A percentile compares a stretch with the other conserved stretches of the same genome.
Conservation (phyloP, 1,284 basidiomycete genomes). For the Leccinum griseonigrum region DNA sequence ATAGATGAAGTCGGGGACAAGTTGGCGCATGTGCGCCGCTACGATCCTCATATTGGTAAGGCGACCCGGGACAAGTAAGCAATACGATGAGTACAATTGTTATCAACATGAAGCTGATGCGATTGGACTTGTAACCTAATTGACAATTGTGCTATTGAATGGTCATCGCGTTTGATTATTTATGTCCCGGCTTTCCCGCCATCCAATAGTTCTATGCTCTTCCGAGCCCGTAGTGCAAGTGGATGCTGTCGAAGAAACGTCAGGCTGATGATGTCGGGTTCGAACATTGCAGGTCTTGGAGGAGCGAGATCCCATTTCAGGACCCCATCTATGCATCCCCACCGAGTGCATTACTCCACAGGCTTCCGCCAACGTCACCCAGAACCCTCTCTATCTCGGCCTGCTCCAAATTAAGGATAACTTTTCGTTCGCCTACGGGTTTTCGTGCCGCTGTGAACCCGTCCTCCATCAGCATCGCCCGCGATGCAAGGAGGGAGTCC, state of each 20-base stretch:
- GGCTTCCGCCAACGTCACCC: constrained; percentile 63
- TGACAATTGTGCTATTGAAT: not conserved
- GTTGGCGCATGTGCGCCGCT: too few species aligned
- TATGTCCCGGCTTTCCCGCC: not conserved
- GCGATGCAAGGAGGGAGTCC: constrained; percentile 67
- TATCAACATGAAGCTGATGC: too few species aligned
- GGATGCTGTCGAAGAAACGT: not conserved
- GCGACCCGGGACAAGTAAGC: not conserved
- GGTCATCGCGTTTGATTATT: not conserved
- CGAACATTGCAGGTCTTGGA: constrained; percentile 2
- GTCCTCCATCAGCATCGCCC: constrained; percentile 70
- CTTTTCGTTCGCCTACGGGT: constrained; percentile 53
- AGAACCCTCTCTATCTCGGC: constrained; percentile 72
- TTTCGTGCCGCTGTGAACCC: constrained; percentile 51
- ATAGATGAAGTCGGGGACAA: too few species aligned
- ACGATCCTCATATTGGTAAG: not conserved
- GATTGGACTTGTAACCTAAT: not conserved
- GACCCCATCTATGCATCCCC: constrained; percentile 13
- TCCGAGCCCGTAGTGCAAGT: not conserved
- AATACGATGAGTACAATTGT: not conserved
- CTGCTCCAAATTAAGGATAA: constrained; percentile 69
- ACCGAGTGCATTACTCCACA: constrained; percentile 61
- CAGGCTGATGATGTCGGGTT: not conserved
- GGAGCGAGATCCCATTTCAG: not conserved
- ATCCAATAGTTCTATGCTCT: not conserved